A percentile compares a stretch with the other conserved stretches of the same genome.
These are phyloP conservation scores for Suhomyces taliae DNA, from an alignment of 1,139 yeast genomes.

Conservation along the genomic window DNA sequence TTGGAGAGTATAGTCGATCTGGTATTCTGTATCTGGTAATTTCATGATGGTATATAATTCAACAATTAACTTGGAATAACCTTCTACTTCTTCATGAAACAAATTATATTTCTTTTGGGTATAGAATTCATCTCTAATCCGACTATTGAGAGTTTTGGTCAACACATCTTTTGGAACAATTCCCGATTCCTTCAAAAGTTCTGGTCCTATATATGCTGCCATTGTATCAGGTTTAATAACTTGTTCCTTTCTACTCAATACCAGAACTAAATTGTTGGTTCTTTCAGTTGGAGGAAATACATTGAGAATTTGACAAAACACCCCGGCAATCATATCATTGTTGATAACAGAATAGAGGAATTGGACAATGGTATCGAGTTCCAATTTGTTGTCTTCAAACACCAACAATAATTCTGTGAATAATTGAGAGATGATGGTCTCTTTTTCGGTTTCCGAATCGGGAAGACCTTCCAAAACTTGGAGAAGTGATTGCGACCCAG, in stretches of 20 bases:
- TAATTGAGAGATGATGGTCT: slow-evolving; percentile 15
- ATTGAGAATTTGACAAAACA: slow-evolving; percentile 47
- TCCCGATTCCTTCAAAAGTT: slow-evolving; percentile 36
- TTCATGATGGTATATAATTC: slow-evolving; percentile 49
- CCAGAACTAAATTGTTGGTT: slow-evolving; percentile 29
- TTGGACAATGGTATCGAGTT: slow-evolving; percentile 23
- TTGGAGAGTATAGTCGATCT: slow-evolving; percentile 48
- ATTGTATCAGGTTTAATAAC: slow-evolving; percentile 41
- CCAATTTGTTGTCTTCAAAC: slow-evolving; percentile 27
- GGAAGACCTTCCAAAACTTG: slow-evolving; percentile 22
- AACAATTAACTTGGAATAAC: slow-evolving; percentile 67
- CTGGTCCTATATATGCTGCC: slow-evolving; percentile 36
- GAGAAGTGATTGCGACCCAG: slow-evolving; percentile 31
- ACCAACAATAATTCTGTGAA: slow-evolving; percentile 41
- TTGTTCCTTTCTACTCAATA: slow-evolving; percentile 23
- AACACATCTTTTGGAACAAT: slow-evolving; percentile 41
- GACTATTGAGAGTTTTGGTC: slow-evolving; percentile 42
- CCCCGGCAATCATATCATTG: slow-evolving; percentile 34
- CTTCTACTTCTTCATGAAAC: slow-evolving; percentile 78
- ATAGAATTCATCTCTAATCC: slow-evolving; percentile 55
- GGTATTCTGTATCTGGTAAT: slow-evolving; percentile 39
- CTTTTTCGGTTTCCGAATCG: slow-evolving; percentile 9
- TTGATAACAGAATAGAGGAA: slow-evolving; percentile 33
- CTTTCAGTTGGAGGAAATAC: slow-evolving; percentile 39
- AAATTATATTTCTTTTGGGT: slow-evolving; percentile 74